A percentile compares a stretch with the other conserved stretches of the same genome.
Evolutionary conservation across 176 grass and related monocot genomes (phyloP).

Genomic region (Oryza coarctata): DNA sequence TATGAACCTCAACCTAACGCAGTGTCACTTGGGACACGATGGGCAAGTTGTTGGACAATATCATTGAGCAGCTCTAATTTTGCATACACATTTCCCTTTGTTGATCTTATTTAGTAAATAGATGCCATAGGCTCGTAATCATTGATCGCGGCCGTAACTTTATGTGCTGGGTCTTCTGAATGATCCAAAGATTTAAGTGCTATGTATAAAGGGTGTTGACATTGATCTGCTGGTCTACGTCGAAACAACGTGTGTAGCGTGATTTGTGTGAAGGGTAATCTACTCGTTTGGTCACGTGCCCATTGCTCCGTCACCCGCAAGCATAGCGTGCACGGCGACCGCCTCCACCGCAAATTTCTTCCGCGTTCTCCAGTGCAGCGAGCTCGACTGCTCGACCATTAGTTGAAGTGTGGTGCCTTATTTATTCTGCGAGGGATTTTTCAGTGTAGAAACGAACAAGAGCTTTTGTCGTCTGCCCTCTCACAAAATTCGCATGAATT

Average conservation of each 20-base stretch:
- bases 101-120: slow-evolving; percentile 10
- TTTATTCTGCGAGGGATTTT: no score
- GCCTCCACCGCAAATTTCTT: no score
- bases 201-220: not conserved
- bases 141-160: not conserved
- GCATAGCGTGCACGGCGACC: not conserved
- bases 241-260: not conserved
- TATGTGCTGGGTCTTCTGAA: not conserved
- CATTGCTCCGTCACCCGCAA: no score
- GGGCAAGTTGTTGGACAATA: not conserved
- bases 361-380: no score
- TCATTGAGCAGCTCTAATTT: not conserved
- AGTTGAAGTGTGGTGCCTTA: no score
- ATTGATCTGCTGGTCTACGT: not conserved
- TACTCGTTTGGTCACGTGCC: no score
- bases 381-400: not conserved
- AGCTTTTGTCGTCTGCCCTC: not conserved
- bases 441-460: not conserved
- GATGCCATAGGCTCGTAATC: not conserved
- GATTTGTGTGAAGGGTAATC: no score
- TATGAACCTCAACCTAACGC: not conserved
- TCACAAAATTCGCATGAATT: not conserved
- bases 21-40: slow-evolving; percentile 14
- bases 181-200: not conserved
- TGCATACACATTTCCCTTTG: not conserved